Evolutionary conservation across 768 basidiomycete species (phyloP).

Genomic region (Amanita molliuscula): DNA sequence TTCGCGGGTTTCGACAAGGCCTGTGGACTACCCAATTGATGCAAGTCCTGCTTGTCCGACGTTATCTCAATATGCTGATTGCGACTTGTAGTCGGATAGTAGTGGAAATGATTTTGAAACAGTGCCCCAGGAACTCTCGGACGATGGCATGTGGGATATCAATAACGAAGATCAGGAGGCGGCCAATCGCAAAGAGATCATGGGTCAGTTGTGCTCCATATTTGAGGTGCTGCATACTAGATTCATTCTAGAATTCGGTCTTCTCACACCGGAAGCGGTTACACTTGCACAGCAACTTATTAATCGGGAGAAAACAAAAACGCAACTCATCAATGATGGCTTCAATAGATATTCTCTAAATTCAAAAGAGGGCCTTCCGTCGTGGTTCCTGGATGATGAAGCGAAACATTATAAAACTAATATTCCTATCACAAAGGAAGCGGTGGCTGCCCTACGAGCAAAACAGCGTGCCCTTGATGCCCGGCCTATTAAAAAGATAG

Average conservation of each 20-base stretch:
- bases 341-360: slow-evolving; percentile 92
- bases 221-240: neutral
- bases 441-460: slow-evolving; percentile 71
- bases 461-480: slow-evolving; percentile 93
- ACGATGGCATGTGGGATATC: slow-evolving; percentile 71
- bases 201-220: slow-evolving; percentile 38
- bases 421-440: slow-evolving; percentile 95
- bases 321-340: slow-evolving; percentile 86
- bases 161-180: slow-evolving; percentile 69
- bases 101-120: slow-evolving; percentile 59
- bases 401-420: slow-evolving; percentile 87
- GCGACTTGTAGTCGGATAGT: neutral
- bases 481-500: slow-evolving; percentile 97
- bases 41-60: neutral
- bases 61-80: neutral
- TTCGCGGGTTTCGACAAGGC: slow-evolving; percentile 14
- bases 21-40: slow-evolving; percentile 12
- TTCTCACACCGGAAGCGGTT: slow-evolving; percentile 83
- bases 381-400: slow-evolving; percentile 98
- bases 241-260: slow-evolving; percentile 52
- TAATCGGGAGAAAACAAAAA: slow-evolving; percentile 83
- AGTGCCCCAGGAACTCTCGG: slow-evolving; percentile 49
- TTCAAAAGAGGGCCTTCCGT: slow-evolving; percentile 83
- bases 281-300: slow-evolving; percentile 86
- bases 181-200: slow-evolving; percentile 49